Evolutionary conservation across 2,329 filamentous ascomycete species (phyloP).

Genomic region (Epichloe sibirici): DNA sequence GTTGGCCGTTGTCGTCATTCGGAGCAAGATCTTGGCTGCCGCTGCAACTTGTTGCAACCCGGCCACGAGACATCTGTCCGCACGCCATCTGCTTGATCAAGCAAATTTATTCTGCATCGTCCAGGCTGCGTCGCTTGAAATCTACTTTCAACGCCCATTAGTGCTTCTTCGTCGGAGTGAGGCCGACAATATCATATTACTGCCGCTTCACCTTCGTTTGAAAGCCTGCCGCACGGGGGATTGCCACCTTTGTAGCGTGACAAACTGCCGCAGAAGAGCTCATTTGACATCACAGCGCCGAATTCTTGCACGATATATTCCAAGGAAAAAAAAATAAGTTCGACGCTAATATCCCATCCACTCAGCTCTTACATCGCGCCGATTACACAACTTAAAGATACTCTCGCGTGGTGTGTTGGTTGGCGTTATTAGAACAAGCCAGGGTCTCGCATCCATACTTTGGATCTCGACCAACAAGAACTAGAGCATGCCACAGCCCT

Average conservation of each 20-base stretch:
- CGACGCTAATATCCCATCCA: background rate
- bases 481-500: conserved; percentile 4
- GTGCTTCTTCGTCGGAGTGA: background rate
- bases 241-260: background rate
- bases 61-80: background rate
- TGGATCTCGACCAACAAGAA: background rate
- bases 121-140: background rate
- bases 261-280: background rate
- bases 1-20: conserved; percentile 2
- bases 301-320: background rate
- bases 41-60: background rate
- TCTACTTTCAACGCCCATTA: background rate
- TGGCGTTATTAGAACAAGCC: background rate
- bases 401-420: background rate
- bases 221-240: background rate
- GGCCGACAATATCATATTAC: background rate
- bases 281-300: background rate
- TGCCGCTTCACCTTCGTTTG: background rate
- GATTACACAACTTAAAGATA: background rate
- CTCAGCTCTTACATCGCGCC: background rate
- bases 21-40: background rate
- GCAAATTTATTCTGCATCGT: background rate
- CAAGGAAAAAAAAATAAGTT: background rate
- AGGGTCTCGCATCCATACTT: background rate
- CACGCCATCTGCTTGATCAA: background rate